These are phyloP conservation scores for Pythium rhizo-oryzae DNA, from an alignment of 352 stramenopile species.

Conservation along the genomic window DNA sequence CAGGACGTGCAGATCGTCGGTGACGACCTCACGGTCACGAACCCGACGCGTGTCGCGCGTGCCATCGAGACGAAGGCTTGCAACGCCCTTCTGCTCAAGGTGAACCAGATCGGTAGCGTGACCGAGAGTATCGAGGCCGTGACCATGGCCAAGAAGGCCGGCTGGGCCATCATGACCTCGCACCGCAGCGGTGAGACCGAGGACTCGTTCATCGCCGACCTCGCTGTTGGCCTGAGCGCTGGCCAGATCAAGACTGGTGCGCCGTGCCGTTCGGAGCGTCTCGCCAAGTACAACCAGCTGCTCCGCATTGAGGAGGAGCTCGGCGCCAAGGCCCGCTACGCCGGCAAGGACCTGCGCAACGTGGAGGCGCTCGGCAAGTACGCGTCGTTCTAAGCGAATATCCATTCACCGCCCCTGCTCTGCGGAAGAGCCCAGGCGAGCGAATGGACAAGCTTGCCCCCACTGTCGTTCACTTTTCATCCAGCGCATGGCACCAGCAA, in stretches of 20 bases:
- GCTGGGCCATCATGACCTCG: conserved; percentile 99
- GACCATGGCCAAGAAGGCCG: conserved; percentile 98
- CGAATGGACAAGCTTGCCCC: not conserved
- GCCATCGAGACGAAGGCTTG: conserved; percentile 93
- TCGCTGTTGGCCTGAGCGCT: conserved; percentile 98
- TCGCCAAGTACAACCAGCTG: conserved; percentile 99
- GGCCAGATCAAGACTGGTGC: conserved; percentile 99
- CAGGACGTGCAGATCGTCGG: conserved; percentile 98
- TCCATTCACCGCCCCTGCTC: not conserved
- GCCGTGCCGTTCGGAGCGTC: conserved; percentile 96
- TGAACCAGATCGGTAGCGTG: conserved; percentile 99
- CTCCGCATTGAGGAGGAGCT: conserved; percentile 99
- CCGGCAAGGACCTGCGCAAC: conserved; percentile 82
- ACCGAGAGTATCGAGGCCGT: conserved; percentile 99
- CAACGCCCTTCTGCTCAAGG: conserved; percentile 99
- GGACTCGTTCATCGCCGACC: conserved; percentile 99
- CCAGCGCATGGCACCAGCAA: not conserved
- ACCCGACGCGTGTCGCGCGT: conserved; percentile 95
- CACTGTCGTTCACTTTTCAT: not conserved
- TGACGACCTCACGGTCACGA: conserved; percentile 99
- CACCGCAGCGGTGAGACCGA: conserved; percentile 99
- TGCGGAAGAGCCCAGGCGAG: not conserved
- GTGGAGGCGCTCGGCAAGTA: conserved; percentile 90
- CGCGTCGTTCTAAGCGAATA: conserved; percentile 62
- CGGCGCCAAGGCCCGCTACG: conserved; percentile 80